Evolutionary conservation across 2,329 filamentous ascomycete genomes (phyloP).

Genomic region (Alternaria panax): DNA sequence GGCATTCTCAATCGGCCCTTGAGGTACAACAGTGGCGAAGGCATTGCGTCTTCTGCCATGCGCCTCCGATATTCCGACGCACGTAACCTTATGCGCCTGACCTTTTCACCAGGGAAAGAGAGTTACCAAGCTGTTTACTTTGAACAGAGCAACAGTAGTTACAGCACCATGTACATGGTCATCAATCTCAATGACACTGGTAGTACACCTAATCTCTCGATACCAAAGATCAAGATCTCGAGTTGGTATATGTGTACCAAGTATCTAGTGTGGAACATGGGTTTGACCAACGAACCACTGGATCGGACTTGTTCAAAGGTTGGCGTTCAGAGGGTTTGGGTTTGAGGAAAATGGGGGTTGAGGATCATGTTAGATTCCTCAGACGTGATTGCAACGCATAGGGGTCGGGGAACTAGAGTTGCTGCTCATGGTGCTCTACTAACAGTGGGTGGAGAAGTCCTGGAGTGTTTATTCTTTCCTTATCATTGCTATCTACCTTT

Average conservation of each 20-base stretch:
- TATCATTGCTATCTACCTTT: neutral
- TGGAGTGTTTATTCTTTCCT: neutral
- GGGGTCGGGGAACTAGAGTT: neutral
- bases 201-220: slow-evolving; percentile 33
- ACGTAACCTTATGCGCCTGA: slow-evolving; percentile 52
- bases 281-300: slow-evolving; percentile 44
- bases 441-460: too few relatives aligned
- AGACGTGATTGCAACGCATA: neutral
- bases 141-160: slow-evolving; percentile 29
- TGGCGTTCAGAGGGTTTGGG: slow-evolving; percentile 44
- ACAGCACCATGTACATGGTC: slow-evolving; percentile 42
- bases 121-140: slow-evolving; percentile 45
- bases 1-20: slow-evolving; percentile 28
- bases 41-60: slow-evolving; percentile 38
- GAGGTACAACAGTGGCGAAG: neutral
- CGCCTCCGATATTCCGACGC: slow-evolving; percentile 35
- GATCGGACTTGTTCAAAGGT: slow-evolving; percentile 56
- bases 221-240: slow-evolving; percentile 30
- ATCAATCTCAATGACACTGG: slow-evolving; percentile 42
- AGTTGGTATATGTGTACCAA: slow-evolving; percentile 56
- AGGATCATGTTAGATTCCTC: neutral
- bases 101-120: slow-evolving; percentile 42
- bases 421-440: neutral
- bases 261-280: slow-evolving; percentile 52
- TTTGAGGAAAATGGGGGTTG: slow-evolving; percentile 8